Evolutionary conservation across 192 early-diverging fungal species (phyloP).

Genomic region (Rhizoclosmatium sp.): DNA sequence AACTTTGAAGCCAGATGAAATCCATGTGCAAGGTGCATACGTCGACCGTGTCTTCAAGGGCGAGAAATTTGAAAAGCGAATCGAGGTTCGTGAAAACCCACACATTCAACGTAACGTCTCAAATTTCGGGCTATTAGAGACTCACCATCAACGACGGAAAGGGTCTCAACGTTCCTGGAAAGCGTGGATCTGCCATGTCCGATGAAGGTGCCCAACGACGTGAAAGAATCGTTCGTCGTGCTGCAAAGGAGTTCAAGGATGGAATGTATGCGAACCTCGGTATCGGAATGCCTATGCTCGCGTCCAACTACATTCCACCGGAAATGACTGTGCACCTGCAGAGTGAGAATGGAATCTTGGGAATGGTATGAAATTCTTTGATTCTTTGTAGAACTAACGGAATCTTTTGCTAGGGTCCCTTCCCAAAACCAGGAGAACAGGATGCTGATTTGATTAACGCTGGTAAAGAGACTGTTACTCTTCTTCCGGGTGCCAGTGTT

Average conservation of each 20-base stretch:
- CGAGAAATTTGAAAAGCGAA: slow-evolving; percentile 75
- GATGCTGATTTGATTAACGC: slow-evolving; percentile 85
- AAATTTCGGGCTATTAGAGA: slow-evolving; percentile 3
- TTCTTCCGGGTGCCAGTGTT: slow-evolving; percentile 70
- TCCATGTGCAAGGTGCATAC: slow-evolving; percentile 78
- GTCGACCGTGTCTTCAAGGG: slow-evolving; percentile 78
- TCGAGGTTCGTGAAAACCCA: slow-evolving; percentile 45
- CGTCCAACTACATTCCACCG: slow-evolving; percentile 75
- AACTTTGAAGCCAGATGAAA: slow-evolving; percentile 69
- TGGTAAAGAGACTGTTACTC: slow-evolving; percentile 77
- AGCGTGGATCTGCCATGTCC: slow-evolving; percentile 26
- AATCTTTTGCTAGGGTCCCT: slow-evolving; percentile 53
- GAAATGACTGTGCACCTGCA: slow-evolving; percentile 78
- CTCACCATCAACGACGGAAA: slow-evolving; percentile 44
- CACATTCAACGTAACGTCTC: not conserved
- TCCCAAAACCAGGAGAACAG: slow-evolving; percentile 73
- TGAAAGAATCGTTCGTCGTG: slow-evolving; percentile 76
- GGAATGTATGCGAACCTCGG: slow-evolving; percentile 73
- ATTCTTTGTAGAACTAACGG: not conserved
- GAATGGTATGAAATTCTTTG: slow-evolving; percentile 47
- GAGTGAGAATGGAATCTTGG: slow-evolving; percentile 82
- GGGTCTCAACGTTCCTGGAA: slow-evolving; percentile 33
- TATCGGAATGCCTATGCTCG: slow-evolving; percentile 83
- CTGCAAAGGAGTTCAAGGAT: slow-evolving; percentile 80
- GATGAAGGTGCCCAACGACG: slow-evolving; percentile 48